Conservation (phyloP, 768 basidiomycete genomes). For the Glaciozyma martinii region DNA sequence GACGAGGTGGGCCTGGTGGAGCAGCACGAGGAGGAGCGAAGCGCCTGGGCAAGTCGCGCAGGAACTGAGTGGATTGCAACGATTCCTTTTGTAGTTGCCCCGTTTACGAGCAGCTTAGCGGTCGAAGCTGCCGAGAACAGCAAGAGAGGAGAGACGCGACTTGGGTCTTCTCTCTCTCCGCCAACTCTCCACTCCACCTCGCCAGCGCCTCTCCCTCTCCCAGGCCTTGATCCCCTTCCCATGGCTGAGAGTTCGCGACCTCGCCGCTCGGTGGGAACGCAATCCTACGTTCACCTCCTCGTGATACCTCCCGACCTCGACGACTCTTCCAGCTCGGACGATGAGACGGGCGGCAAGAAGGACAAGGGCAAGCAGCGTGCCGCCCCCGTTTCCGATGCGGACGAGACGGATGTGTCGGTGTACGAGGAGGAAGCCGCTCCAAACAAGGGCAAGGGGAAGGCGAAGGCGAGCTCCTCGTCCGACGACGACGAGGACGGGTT, state of each 20-base stretch:
- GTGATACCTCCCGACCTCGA: not conserved
- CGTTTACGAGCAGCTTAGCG: not conserved
- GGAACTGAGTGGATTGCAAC: not conserved
- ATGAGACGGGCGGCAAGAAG: not conserved
- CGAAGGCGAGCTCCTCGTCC: not conserved
- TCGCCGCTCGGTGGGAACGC: not conserved
- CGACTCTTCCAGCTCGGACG: not conserved
- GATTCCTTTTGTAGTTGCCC: not conserved
- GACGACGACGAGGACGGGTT: not conserved
- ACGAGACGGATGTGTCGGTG: not conserved
- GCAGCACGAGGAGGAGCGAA: not conserved
- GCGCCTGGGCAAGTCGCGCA: slow-evolving; percentile 1
- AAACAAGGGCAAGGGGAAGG: not conserved
- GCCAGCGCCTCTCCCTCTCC: not conserved
- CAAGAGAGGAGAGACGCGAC: too few relatives aligned
- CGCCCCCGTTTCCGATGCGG: not conserved
- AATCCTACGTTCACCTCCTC: not conserved
- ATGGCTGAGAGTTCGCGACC: not conserved
- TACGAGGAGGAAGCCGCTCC: not conserved
- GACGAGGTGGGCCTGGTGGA: not conserved
- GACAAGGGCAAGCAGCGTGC: not conserved
- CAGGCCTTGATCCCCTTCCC: not conserved
- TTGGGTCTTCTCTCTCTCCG: too few relatives aligned
- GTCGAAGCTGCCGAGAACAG: too few relatives aligned
- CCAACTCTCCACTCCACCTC: not conserved